phyloP scores from a whole-genome alignment of 108 stramenopile species.

The Cylindrotheca closterium region DNA sequence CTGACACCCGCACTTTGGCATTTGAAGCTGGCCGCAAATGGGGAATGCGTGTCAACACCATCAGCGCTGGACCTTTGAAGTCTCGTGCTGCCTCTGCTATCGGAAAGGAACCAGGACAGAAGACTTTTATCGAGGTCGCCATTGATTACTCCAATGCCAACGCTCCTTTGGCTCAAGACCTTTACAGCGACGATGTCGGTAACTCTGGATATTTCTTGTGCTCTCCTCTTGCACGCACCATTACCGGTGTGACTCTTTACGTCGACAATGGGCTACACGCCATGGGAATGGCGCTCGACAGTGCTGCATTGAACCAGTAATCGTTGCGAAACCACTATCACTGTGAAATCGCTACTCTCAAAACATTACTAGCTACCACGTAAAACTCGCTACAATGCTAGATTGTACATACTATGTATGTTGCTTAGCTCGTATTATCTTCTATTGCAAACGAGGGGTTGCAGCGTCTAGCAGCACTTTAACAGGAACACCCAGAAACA shows the following conservation, averaged over 20 bases:
- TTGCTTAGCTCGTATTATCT: too few species aligned
- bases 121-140: conserved; percentile 98
- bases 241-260: conserved; percentile 93
- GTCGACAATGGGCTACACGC: conserved; percentile 91
- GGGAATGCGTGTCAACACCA: conserved; percentile 94
- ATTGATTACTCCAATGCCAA: conserved; percentile 98
- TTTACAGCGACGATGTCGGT: conserved; percentile 98
- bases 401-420: too few species aligned
- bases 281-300: conserved; percentile 94
- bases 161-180: conserved; percentile 93
- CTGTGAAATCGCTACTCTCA: not conserved
- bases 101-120: conserved; percentile 89
- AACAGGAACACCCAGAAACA: conserved; percentile 59
- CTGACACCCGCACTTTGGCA: conserved; percentile 94
- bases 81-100: conserved; percentile 94
- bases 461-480: conserved; percentile 67
- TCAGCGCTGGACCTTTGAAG: conserved; percentile 97
- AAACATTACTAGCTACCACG: not conserved
- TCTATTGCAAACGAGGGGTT: conserved; percentile 54
- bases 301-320: conserved; percentile 56
- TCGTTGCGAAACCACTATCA: not conserved
- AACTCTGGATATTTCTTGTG: conserved; percentile 88
- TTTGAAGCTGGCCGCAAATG: conserved; percentile 96
- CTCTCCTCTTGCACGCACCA: conserved; percentile 86
- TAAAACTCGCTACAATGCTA: not conserved